Evolutionary conservation across 192 early-diverging fungal genomes (phyloP), one percentile per base, ranked within the genome.

Genomic region (Coemansia sp.): DNA sequence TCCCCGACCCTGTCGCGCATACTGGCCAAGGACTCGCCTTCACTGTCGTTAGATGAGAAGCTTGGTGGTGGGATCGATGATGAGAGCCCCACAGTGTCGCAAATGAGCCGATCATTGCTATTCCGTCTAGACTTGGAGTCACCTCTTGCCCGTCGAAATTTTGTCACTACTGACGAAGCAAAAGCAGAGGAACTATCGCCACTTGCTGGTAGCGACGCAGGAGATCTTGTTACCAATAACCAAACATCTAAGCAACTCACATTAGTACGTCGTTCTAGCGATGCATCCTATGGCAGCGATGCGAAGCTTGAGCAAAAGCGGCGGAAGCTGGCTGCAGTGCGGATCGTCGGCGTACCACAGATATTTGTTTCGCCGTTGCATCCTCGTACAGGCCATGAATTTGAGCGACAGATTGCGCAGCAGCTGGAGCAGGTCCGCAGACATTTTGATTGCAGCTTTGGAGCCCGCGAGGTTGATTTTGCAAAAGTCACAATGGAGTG

Each of bases 401-500:
- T 72, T 21, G 71, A 74, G 19, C 34, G 31, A 16, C 30, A 28
- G 19, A 50, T 77, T 3, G 44, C 49, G n/a, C 69, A 62, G 14
- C 69, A 83, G 63, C 67, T 83, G 21, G 63, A 65, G 30, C 63
- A 56, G 49, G 64, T 54, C 8, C 71, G 66, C 28, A 58, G 51
- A n/a, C 63, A 72, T 52, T 77, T 83, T 70, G 73, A 67, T 51
- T 30, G 71, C 65, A 68, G 70, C 52, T 83, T 83, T 71, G 82
- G 76, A 5, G 67, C 69, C 1, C 70, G 67, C 18, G 83, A 84
- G 63, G 67, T 62, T 0, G 81, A 82, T 38, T 85, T 87, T 79
- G 60, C 71, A 18, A 60, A 68, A 30, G 75, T 87, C 25, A 87
- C 82, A n/a, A 67, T 49, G 5, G 58, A 62, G 60, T 90, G 89